Base-by-base conservation (phyloP, 2,329 filamentous ascomycete species). In the Chrysoporthe deuterocubensis region DNA sequence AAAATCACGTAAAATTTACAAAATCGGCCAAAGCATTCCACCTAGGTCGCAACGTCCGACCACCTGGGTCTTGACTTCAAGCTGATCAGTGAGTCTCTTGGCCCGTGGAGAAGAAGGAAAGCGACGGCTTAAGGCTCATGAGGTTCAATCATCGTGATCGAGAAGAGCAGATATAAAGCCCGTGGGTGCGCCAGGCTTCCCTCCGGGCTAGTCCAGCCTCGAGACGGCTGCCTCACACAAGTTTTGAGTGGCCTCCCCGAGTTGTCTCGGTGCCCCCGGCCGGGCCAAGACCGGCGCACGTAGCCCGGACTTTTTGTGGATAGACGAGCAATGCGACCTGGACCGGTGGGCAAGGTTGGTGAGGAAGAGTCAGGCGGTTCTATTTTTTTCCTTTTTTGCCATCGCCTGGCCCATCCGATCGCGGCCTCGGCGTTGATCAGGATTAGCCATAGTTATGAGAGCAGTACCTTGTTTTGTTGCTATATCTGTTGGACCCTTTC, bases 101-200 rank as follows among this genome's bases (percentile, higher is more conserved):
- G 56, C 34, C 16, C 34, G 2, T 58, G 56, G 34, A 2, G 26
- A 46, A 9, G 13, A 48, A 37, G 43, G 59, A 61, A 61, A 61
- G n/a, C 43, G 42, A 61, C 59, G 59, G 59, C 59, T 61, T 46
- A 61, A 61, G n/a, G 43, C 26, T 61, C 26, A 32, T 61, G 59
- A 48, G 26, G 59, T 42, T 61, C 21, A 8, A 18, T 40, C 43
- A 40, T 48, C 59, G 59, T 11, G 21, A n/a, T 14, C 42, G 34
- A 34, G 21, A 37, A 37, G 59, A 34, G 40, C 21, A 48, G 26
- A 18, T 61, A 61, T 48, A 48, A 61, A 18, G 21, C 11, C 14
- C 13, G 14, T 61, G 43, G 37, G 26, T 18, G 13, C 59, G 26
- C 43, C 59, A 48, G 43, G 16, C 43, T 26, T n/a, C 1, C 21